These are phyloP conservation scores for Phytophthora multivora DNA, from an alignment of 352 stramenopile species.

Conservation along the genomic window DNA sequence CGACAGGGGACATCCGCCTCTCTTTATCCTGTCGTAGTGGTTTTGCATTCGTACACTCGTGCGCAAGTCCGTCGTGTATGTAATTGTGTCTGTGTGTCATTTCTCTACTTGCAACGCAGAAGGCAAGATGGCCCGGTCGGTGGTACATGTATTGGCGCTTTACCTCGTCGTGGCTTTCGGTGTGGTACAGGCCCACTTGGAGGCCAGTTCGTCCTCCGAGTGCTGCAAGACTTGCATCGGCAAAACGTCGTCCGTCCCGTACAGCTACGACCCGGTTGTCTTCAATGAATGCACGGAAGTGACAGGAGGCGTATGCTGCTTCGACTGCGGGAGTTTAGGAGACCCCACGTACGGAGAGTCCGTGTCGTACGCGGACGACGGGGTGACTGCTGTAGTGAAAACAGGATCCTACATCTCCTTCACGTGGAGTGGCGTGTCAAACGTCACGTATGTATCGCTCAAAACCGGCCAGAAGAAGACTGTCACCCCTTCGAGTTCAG, in stretches of 20 bases:
- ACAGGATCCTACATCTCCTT: conserved; percentile 59
- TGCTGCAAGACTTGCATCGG: conserved; percentile 76
- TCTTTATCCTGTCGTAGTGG: conserved; percentile 23
- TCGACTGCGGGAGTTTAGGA: conserved; percentile 58
- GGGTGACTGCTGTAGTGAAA: conserved; percentile 56
- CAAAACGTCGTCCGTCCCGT: conserved; percentile 55
- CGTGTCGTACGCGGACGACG: conserved; percentile 44
- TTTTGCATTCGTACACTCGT: conserved; percentile 20
- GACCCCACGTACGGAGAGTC: conserved; percentile 34
- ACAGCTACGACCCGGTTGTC: conserved; percentile 73
- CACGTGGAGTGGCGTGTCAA: conserved; percentile 48
- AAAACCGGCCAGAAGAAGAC: conserved; percentile 74
- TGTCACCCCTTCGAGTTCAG: conserved; percentile 44
- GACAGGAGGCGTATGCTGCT: conserved; percentile 68
- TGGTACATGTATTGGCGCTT: conserved; percentile 4
- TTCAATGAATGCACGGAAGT: conserved; percentile 54
- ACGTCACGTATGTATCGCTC: conserved; percentile 70
- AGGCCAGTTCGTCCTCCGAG: conserved; percentile 24
- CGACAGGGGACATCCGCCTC: conserved; percentile 22
- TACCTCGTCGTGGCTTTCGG: conserved; percentile 3
- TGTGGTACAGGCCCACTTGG: conserved; percentile 8
- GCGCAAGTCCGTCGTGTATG: conserved; percentile 6
- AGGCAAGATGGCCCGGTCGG: conserved; percentile 5
- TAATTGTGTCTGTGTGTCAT: conserved; percentile 11
- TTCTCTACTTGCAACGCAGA: conserved; percentile 19